Base-by-base conservation (phyloP, 805 yeast species). In the Candida jianshihensis region DNA sequence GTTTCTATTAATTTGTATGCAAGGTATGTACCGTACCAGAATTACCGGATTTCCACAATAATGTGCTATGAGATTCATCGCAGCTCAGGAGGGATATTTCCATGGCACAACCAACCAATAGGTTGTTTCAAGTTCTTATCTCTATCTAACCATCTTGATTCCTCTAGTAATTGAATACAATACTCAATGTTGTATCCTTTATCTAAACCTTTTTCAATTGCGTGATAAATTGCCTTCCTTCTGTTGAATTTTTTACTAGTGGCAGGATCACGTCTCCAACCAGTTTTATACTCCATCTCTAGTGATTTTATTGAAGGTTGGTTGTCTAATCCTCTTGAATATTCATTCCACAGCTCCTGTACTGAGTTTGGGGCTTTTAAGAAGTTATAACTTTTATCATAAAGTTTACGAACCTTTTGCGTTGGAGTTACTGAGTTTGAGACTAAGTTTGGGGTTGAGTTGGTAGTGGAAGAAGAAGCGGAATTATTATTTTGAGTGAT, bases 221-320 rank as follows among this genome's bases (percentile, higher is more conserved):
- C 79, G 41, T 64, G 68, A 53, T 73, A 75, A 18, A 75, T 63
- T 24, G 69, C 70, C 47, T 70, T 72, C 27, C 81, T 57, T 42
- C 81, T 52, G 32, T 71, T 62, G 47, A 70, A 75, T 31, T 76
- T 68, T 42, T 75, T 68, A 36, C 69, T 67, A 21, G 71, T 71
- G 0, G 78, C 76, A 9, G 71, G 63, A 33, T 64, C 77, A 34
- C 71, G 59, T 50, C 81, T 63, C 81, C 81, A 75, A 25, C 69
- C 67, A 2, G 77, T 66, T 35, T 68, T 70, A 43, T 65, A 75
- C 41, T 68, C 63, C 6, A 49, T 38, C 46, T 75, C 79, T 52
- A 75, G 54, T 11, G 66, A 57, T 40, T 64, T 66, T 26, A 74
- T 62, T 4, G 79, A 70, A 0, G 78, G 78, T 44, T 73, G 74